Percentiles rank a stretch among this genome's conserved stretches.
phyloP scores from a whole-genome alignment of 2,329 filamentous ascomycete genomes.

The Penicillium sp. region DNA sequence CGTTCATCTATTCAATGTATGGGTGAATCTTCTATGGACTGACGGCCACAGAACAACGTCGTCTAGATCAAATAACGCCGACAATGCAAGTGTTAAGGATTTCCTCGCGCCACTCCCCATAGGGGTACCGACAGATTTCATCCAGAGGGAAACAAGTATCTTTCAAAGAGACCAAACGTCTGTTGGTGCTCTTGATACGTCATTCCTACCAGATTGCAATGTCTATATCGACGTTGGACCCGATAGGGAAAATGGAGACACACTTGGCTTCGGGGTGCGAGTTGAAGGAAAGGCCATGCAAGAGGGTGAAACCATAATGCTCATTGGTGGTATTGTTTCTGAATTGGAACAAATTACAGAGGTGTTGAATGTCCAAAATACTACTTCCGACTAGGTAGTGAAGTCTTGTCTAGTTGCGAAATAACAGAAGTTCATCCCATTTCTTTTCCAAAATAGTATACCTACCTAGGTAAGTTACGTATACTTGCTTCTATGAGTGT shows the following conservation, averaged over 20 bases:
- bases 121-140: constrained; percentile 26
- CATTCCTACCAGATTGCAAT: constrained; percentile 21
- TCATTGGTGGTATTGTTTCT: too few species aligned
- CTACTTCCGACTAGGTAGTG: too few species aligned
- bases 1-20: constrained; percentile 31
- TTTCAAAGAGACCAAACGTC: constrained; percentile 15
- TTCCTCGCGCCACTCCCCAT: constrained; percentile 23
- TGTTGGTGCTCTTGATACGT: constrained; percentile 21
- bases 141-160: constrained; percentile 12
- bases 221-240: constrained; percentile 26
- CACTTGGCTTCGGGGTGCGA: constrained; percentile 26
- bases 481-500: too few species aligned
- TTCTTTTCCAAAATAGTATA: too few species aligned
- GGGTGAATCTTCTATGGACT: constrained; percentile 31
- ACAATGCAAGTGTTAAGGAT: background rate
- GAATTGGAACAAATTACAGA: too few species aligned
- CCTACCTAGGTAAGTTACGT: too few species aligned
- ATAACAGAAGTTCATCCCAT: too few species aligned
- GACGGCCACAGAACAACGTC: too few species aligned
- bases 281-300: constrained; percentile 23
- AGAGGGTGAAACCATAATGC: too few species aligned
- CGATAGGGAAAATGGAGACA: constrained; percentile 21
- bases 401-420: too few species aligned
- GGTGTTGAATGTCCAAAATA: too few species aligned
- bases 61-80: background rate